Conservation (phyloP, 2,329 filamentous ascomycete genomes). For the Fusarium penzigii region DNA sequence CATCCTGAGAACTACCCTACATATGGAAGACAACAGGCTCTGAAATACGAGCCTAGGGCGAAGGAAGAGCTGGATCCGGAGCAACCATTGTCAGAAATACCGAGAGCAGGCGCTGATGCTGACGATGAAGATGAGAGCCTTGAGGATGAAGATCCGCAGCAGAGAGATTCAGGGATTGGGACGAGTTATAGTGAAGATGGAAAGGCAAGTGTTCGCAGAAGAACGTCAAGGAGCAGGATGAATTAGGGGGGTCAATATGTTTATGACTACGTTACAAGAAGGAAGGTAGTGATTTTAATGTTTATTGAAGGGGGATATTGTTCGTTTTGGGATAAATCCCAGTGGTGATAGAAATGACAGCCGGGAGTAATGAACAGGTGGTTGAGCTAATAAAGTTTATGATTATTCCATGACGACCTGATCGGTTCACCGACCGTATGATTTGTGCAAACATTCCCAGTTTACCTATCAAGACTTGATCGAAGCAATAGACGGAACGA, state of each 20-base stretch:
- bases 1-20: constrained; percentile 47
- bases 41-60: constrained; percentile 42
- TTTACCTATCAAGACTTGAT: no score
- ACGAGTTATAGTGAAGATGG: constrained; percentile 52
- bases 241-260: constrained; percentile 3
- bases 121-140: constrained; percentile 46
- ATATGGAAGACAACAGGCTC: constrained; percentile 40
- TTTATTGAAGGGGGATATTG: no score
- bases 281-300: not conserved
- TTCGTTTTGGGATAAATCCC: no score
- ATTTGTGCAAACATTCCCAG: no score
- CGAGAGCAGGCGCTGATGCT: constrained; percentile 41
- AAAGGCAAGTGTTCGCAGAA: constrained; percentile 32
- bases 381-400: no score
- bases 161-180: constrained; percentile 51
- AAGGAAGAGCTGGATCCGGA: constrained; percentile 38
- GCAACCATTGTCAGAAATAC: constrained; percentile 35
- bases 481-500: no score
- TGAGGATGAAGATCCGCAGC: constrained; percentile 30
- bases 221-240: constrained; percentile 28
- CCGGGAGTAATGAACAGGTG: no score
- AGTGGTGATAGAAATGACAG: no score
- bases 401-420: no score
- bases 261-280: no score
- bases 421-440: no score